A percentile compares a stretch with the other conserved stretches of the same genome.
Evolutionary conservation across 139 green algal species (phyloP).

Genomic region (Chlamydomonas sphaeroides): DNA sequence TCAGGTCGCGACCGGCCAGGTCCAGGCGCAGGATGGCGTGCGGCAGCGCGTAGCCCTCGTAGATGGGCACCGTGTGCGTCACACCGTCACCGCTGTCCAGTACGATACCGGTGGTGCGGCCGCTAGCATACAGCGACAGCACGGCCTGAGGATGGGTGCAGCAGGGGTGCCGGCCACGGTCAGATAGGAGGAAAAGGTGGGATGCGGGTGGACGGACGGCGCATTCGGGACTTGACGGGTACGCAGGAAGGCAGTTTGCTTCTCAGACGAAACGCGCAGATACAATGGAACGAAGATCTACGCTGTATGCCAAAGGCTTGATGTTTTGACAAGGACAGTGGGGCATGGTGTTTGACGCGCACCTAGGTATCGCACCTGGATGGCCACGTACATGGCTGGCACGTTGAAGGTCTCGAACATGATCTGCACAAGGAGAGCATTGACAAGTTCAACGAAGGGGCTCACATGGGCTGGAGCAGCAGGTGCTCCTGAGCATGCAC

Average conservation of each 20-base stretch:
- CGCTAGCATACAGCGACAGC: conserved; percentile 97
- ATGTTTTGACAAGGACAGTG: too few relatives aligned
- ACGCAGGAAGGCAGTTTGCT: too few relatives aligned
- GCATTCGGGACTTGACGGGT: too few relatives aligned
- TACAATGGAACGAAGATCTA: too few relatives aligned
- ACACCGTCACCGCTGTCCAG: conserved; percentile 98
- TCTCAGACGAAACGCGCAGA: too few relatives aligned
- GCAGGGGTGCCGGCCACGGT: neutral
- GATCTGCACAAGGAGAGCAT: conserved; percentile 80
- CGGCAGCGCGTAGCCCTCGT: conserved; percentile 96
- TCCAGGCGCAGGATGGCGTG: conserved; percentile 97
- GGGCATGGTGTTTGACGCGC: too few relatives aligned
- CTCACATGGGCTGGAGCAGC: too few relatives aligned
- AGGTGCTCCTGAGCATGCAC: neutral
- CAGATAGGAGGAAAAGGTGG: neutral
- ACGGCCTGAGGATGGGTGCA: conserved; percentile 83
- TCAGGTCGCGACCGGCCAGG: conserved; percentile 96
- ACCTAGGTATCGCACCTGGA: conserved; percentile 71
- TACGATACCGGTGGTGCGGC: conserved; percentile 98
- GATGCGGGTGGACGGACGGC: too few relatives aligned
- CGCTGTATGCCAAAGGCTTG: too few relatives aligned
- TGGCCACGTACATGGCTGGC: conserved; percentile 84
- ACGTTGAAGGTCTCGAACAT: conserved; percentile 99
- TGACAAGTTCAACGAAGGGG: too few relatives aligned
- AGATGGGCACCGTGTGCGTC: conserved; percentile 98